Percentiles rank a stretch among this genome's conserved stretches.
Evolutionary conservation across 2,329 filamentous ascomycete species (phyloP).

Genomic region (Pyrenophora teres): DNA sequence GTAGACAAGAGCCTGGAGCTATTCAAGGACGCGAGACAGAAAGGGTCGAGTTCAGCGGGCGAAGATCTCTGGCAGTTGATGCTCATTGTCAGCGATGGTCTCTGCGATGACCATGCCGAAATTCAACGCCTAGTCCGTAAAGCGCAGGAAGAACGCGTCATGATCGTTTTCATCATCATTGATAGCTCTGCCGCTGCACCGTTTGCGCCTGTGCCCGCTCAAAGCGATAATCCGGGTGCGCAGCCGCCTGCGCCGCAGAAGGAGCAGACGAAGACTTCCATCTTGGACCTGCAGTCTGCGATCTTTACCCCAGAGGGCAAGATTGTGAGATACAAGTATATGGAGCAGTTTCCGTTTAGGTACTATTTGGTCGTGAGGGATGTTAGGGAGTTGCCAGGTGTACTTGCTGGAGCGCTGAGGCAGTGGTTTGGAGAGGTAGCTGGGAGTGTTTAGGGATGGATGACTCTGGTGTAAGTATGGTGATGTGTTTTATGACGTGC

Average conservation of each 20-base stretch:
- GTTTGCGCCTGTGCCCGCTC: constrained; percentile 6
- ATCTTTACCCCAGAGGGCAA: constrained; percentile 73
- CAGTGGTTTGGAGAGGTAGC: constrained; percentile 90
- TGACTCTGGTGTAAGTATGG: too few species aligned
- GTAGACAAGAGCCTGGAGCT: constrained; percentile 77
- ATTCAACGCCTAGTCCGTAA: constrained; percentile 83
- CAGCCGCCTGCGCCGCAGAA: constrained; percentile 18
- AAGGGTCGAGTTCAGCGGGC: constrained; percentile 54
- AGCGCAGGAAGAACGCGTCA: constrained; percentile 90
- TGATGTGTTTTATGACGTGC: neutral
- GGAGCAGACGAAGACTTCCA: constrained; percentile 65
- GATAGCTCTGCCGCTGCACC: constrained; percentile 59
- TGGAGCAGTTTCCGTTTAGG: constrained; percentile 94
- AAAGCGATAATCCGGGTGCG: constrained; percentile 7
- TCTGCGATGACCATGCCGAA: constrained; percentile 85
- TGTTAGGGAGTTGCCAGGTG: constrained; percentile 85
- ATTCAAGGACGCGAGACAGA: constrained; percentile 76
- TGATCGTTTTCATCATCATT: constrained; percentile 98
- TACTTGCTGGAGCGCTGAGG: constrained; percentile 83
- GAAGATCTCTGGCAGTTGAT: constrained; percentile 92
- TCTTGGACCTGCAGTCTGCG: constrained; percentile 87
- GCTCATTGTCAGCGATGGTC: constrained; percentile 89
- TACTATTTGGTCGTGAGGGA: constrained; percentile 96
- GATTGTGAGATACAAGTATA: constrained; percentile 84
- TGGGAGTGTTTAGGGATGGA: constrained; percentile 35